Evolutionary conservation across 192 early-diverging fungal species (phyloP).

Genomic region (Pilobolus umbonatus): DNA sequence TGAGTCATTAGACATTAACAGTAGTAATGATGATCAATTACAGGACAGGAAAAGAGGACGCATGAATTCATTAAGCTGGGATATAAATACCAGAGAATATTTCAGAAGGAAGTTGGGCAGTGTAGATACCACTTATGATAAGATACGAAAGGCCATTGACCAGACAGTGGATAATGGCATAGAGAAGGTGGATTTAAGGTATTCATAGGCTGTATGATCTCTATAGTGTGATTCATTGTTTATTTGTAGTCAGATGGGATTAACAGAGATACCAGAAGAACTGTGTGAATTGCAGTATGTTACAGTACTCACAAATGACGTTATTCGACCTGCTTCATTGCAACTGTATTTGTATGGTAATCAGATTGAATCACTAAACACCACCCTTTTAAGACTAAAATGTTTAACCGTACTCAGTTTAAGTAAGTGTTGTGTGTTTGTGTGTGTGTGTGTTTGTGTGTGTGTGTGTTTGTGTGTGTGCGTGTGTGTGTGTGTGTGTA

Average conservation of each 20-base stretch:
- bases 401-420: constrained; percentile 45
- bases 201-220: neutral
- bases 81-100: constrained; percentile 2
- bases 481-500: no score
- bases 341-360: constrained; percentile 45
- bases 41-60: constrained; percentile 8
- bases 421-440: constrained; percentile 28
- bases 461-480: no score
- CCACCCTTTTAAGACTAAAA: constrained; percentile 36
- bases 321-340: constrained; percentile 22
- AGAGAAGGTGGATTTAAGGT: constrained; percentile 27
- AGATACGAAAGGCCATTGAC: constrained; percentile 21
- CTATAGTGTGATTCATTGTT: neutral
- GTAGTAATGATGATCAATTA: neutral
- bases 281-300: constrained; percentile 24
- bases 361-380: constrained; percentile 26
- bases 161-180: constrained; percentile 23
- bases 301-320: constrained; percentile 23
- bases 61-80: constrained; percentile 15
- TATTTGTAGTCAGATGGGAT: constrained; percentile 15
- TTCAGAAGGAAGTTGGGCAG: neutral
- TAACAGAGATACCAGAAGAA: constrained; percentile 27
- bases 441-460: no score
- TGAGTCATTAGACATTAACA: no score
- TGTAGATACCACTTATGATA: constrained; percentile 8